Evolutionary conservation across 164 flowering plant species (phyloP).

Genomic region (Cinnamomum chago): DNA sequence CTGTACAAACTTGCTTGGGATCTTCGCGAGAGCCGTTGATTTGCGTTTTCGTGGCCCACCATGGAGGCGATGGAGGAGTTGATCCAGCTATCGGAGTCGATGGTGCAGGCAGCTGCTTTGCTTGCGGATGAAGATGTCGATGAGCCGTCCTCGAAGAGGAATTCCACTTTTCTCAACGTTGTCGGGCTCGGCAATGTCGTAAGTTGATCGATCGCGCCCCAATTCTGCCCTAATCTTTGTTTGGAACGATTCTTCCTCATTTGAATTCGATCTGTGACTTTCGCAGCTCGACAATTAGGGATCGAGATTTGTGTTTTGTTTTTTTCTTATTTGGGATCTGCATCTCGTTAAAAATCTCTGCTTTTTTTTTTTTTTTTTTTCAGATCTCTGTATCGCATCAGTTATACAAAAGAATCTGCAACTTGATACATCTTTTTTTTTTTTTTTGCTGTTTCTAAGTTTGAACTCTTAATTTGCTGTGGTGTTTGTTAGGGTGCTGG

Average conservation of each 20-base stretch:
- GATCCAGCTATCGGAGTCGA: conserved; percentile 70
- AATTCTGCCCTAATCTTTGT: not conserved
- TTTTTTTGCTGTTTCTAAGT: too few relatives aligned
- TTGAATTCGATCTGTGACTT: not conserved
- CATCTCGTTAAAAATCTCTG: not conserved
- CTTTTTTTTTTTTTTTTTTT: too few relatives aligned
- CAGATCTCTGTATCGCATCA: not conserved
- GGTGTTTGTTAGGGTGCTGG: conserved; percentile 76
- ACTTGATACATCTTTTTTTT: not conserved
- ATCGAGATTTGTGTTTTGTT: not conserved
- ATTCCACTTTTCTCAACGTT: conserved; percentile 81
- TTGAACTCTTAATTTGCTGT: not conserved
- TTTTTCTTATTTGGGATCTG: not conserved
- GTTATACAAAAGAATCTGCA: not conserved
- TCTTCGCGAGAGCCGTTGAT: not conserved
- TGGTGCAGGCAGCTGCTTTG: conserved; percentile 77
- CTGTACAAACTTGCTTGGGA: not conserved
- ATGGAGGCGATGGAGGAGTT: conserved; percentile 99
- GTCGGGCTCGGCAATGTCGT: conserved; percentile 98
- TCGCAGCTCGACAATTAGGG: not conserved
- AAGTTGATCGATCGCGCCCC: conserved; percentile 25
- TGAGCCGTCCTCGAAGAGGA: conserved; percentile 49
- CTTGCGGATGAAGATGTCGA: conserved; percentile 94
- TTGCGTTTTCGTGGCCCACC: not conserved
- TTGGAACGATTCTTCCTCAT: conserved; percentile 1